These are phyloP conservation scores for Podospora conica DNA, from an alignment of 495 filamentous ascomycete genomes.

Conservation along the genomic window DNA sequence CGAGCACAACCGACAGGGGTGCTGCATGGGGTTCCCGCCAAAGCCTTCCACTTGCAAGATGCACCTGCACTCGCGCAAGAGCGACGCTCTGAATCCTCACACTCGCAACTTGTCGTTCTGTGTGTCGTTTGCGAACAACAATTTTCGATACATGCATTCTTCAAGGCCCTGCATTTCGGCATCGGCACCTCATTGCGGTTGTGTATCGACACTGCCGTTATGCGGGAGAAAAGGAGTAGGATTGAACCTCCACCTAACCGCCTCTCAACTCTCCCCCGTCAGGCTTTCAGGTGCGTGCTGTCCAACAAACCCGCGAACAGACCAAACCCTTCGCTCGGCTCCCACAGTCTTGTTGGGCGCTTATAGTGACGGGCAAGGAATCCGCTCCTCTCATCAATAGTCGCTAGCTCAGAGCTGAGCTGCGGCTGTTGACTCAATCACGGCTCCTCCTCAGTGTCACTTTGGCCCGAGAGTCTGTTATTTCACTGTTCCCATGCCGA, in stretches of 20 bases:
- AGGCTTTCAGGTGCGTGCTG: neutral
- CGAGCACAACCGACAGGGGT: conserved; percentile 10
- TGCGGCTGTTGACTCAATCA: conserved; percentile 13
- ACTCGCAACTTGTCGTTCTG: neutral
- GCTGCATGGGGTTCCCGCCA: neutral
- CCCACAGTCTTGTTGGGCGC: conserved; percentile 1
- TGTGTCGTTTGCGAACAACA: neutral
- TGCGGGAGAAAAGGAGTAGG: neutral
- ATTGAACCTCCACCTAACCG: neutral
- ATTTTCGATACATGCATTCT: no score
- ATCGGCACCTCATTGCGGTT: neutral
- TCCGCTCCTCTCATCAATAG: conserved; percentile 9
- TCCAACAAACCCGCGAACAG: neutral
- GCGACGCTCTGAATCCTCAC: neutral
- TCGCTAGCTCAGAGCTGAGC: neutral
- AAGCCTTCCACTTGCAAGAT: neutral
- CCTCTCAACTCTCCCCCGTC: neutral
- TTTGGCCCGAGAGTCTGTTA: neutral
- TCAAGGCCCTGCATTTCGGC: neutral
- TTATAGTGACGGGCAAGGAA: conserved; percentile 3
- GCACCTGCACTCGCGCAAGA: neutral
- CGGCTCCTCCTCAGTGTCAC: neutral
- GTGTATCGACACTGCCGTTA: neutral
- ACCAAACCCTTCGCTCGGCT: neutral
- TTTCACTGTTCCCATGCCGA: neutral